Conservation (phyloP, 805 yeast genomes). For the Saccharomycopsis lassenensis region DNA sequence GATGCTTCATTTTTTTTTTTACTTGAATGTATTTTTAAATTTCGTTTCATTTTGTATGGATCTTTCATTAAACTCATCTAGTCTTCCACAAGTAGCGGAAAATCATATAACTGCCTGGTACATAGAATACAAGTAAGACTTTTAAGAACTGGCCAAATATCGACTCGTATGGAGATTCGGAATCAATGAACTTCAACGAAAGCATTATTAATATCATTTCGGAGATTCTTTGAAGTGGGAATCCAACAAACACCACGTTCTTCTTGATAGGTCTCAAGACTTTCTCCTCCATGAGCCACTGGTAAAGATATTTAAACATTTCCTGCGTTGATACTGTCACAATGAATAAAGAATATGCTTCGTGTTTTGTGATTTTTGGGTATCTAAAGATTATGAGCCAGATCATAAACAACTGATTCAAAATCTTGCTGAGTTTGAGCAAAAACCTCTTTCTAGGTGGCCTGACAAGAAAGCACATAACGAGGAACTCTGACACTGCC, state of each 20-base stretch:
- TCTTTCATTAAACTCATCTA: background rate
- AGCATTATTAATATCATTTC: slow-evolving; percentile 16
- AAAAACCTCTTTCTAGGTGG: background rate
- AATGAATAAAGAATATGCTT: slow-evolving; percentile 9
- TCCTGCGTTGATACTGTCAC: slow-evolving; percentile 13
- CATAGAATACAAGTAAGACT: background rate
- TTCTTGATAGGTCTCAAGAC: slow-evolving; percentile 5
- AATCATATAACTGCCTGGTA: background rate
- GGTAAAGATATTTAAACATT: slow-evolving; percentile 6
- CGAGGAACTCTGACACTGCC: slow-evolving; percentile 4
- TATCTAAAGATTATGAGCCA: slow-evolving; percentile 15
- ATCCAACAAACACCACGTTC: slow-evolving; percentile 5
- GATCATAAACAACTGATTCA: slow-evolving; percentile 7
- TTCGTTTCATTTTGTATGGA: background rate
- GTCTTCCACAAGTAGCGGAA: slow-evolving; percentile 1
- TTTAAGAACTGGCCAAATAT: background rate
- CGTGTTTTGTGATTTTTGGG: slow-evolving; percentile 16
- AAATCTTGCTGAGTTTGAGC: slow-evolving; percentile 9
- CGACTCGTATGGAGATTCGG: no score
- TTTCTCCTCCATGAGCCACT: slow-evolving; percentile 6
- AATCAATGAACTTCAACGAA: slow-evolving; percentile 12
- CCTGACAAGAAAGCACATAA: slow-evolving; percentile 1
- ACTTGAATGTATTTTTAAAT: background rate
- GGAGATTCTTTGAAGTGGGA: slow-evolving; percentile 13
- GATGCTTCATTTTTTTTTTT: background rate